A percentile compares a stretch with the other conserved stretches of the same genome.
phyloP scores from a whole-genome alignment of 495 filamentous ascomycete species.

The Talaromyces borbonicus region DNA sequence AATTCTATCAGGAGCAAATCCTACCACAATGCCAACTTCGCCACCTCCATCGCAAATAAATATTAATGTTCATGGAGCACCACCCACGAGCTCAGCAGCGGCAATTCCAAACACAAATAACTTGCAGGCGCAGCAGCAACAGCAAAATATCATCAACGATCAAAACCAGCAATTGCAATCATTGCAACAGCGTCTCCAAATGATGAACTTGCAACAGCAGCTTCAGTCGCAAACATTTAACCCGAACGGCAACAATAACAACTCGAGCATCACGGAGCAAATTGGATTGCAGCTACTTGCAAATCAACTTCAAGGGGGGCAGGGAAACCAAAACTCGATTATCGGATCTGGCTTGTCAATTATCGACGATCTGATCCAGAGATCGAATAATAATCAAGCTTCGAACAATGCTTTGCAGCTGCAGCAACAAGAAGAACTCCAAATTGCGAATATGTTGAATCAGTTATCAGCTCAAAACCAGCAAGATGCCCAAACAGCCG shows the following conservation, averaged over 20 bases:
- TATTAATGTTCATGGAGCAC: not conserved
- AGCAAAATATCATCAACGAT: not conserved
- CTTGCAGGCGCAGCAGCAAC: not conserved
- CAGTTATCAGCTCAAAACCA: not conserved
- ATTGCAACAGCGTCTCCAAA: not conserved
- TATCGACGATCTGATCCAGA: not conserved
- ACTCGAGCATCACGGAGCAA: not conserved
- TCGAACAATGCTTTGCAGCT: not conserved
- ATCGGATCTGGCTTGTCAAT: not conserved
- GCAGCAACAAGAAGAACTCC: not conserved
- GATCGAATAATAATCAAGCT: not conserved
- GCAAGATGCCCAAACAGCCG: not conserved
- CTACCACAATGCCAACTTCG: not conserved
- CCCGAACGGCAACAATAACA: not conserved
- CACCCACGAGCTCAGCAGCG: too few relatives aligned
- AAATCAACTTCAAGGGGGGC: not conserved
- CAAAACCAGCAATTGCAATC: constrained; percentile 1
- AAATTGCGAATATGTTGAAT: not conserved
- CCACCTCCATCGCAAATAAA: not conserved
- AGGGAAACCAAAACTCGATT: not conserved
- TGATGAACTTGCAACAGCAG: constrained; percentile 4
- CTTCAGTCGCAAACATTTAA: not conserved
- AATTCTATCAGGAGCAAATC: not conserved
- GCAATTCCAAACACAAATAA: not conserved
- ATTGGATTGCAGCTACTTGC: not conserved